Percentiles rank a stretch among this genome's conserved stretches.
Conservation (phyloP, 2,329 filamentous ascomycete genomes). For the Sclerotinia subarctica region DNA sequence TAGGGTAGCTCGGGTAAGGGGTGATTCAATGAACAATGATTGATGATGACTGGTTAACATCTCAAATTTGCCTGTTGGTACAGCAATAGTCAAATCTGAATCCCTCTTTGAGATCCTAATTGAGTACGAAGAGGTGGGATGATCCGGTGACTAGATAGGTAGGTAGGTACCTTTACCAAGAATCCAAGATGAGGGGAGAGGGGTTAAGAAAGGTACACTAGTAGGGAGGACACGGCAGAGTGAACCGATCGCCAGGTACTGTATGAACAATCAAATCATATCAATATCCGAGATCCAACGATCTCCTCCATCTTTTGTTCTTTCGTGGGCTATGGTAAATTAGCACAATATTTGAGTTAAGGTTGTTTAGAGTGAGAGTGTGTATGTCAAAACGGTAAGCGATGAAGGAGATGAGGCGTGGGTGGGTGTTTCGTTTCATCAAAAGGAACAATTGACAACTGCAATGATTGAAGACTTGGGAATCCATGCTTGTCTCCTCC, state of each 20-base stretch:
- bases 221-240: constrained; percentile 12
- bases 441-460: not conserved
- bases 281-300: constrained; percentile 6
- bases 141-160: not conserved
- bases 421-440: not conserved
- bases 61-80: constrained; percentile 7
- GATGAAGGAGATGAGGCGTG: not conserved
- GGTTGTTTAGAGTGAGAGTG: not conserved
- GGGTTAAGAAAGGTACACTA: not conserved
- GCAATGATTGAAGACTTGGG: constrained; percentile 1
- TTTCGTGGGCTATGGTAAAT: not conserved
- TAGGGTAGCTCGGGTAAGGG: constrained; percentile 4
- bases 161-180: not conserved
- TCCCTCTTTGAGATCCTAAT: not conserved
- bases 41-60: not conserved
- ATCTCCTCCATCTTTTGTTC: not conserved
- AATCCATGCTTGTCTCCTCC: constrained; percentile 7
- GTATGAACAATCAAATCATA: constrained; percentile 3
- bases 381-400: not conserved
- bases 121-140: constrained; percentile 1
- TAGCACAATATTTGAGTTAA: not conserved
- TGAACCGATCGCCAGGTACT: constrained; percentile 2
- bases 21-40: not conserved
- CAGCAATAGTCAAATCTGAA: constrained; percentile 5
- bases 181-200: not conserved